Base-by-base conservation (phyloP, 495 filamentous ascomycete species). In the Rhizodiscina lignyota region DNA sequence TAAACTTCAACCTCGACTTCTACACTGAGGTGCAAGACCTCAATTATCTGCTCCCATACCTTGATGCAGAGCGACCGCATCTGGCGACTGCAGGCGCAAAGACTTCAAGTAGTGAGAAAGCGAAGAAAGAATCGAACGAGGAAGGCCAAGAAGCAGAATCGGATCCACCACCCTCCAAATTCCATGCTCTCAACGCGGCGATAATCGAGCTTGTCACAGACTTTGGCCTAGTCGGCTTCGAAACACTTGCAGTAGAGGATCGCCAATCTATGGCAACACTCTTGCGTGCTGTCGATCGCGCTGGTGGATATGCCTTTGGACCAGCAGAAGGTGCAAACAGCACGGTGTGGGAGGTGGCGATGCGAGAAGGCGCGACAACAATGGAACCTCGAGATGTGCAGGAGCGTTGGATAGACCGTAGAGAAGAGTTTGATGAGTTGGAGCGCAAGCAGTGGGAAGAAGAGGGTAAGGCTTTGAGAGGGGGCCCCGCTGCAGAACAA, bases 21-120 rank as follows among this genome's bases (percentile, higher is more conserved):
- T 97, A 96, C 58, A 94, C 89, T 35, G 89, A 97, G 51, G 85
- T 94, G n/a, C 83, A 96, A 56, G 83, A 93, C 38, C 72, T 97
- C 4, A 65, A 64, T 2, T 81, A 92, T 43, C 70, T 97, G 13
- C 65, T 89, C 5, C 84, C 87, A 0, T 62, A 76, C 32, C 71
- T 97, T 10, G 69, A 77, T 40, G 62, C 64, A 17, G 73, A 52
- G 36, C 39, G 44, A 30, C 12, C 27, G 12, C 2, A 20, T 15
- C 10, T 6, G 1, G 1, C 23, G 6, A 17, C 13, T 3, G 8
- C 29, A 8, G 35, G 23, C 8, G 21, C 31, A 18, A 44, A 44
- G 28, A 18, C 8, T 8, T 6, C 30, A 41, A 49, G 27, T 43
- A 38, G 5, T 11, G 18, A 2, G 4, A 3, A 41, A 5, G 21